A percentile compares a stretch with the other conserved stretches of the same genome.
Conservation (phyloP, 192 early-diverging fungal genomes). For the Coemansia sp. region DNA sequence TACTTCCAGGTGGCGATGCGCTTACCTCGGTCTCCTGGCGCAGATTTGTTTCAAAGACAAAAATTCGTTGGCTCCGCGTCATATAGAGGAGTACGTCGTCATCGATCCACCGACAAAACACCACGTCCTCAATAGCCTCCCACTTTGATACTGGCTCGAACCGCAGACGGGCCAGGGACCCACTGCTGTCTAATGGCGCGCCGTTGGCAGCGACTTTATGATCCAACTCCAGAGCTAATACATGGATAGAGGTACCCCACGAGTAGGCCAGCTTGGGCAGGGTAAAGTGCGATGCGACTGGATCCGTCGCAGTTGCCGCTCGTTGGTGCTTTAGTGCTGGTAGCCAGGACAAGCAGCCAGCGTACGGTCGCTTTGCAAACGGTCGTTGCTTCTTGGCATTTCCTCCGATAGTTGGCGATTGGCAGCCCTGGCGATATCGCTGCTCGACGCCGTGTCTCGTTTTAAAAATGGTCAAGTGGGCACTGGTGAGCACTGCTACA, state of each 20-base stretch:
- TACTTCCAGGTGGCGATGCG: conserved; percentile 33
- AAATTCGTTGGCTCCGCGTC: conserved; percentile 47
- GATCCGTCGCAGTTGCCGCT: conserved; percentile 29
- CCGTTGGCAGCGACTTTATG: conserved; percentile 34
- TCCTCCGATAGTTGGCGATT: not conserved
- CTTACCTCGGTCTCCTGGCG: conserved; percentile 38
- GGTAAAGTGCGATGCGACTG: conserved; percentile 12
- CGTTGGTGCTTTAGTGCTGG: conserved; percentile 29
- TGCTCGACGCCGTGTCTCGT: conserved; percentile 35
- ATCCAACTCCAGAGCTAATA: conserved; percentile 28
- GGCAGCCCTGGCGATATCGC: conserved; percentile 27
- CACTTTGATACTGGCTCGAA: conserved; percentile 28
- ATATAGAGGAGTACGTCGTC: conserved; percentile 34
- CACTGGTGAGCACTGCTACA: conserved; percentile 39
- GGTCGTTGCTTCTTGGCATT: conserved; percentile 15
- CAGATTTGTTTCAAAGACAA: conserved; percentile 41
- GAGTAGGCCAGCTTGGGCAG: conserved; percentile 39
- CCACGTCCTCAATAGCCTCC: conserved; percentile 46
- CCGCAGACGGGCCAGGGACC: conserved; percentile 13
- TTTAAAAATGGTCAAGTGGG: conserved; percentile 22
- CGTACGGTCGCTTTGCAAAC: conserved; percentile 37
- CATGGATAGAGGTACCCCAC: conserved; percentile 26
- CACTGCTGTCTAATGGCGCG: conserved; percentile 16
- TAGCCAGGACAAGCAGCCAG: conserved; percentile 47
- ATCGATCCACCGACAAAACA: conserved; percentile 48